Evolutionary conservation across 2,329 filamentous ascomycete genomes (phyloP).

Genomic region (Clarireedia hainanense): DNA sequence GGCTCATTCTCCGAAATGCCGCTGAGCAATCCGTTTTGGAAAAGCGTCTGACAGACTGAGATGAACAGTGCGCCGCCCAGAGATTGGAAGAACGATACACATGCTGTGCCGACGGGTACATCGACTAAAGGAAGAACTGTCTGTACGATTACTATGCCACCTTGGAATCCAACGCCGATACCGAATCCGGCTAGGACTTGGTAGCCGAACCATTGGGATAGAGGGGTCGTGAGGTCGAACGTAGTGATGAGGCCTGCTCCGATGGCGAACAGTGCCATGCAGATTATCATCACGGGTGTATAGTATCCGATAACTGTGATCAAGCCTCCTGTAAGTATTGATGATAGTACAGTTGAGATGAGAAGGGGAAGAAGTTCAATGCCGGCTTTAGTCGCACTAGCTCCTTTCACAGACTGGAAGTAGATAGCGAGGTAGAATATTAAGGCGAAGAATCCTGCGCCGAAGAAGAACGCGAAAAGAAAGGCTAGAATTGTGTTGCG

Average conservation of each 20-base stretch:
- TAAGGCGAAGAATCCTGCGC: slow-evolving; percentile 24
- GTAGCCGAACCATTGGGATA: slow-evolving; percentile 48
- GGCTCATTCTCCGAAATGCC: slow-evolving; percentile 40
- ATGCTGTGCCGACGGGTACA: slow-evolving; percentile 43
- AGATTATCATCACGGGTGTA: slow-evolving; percentile 36
- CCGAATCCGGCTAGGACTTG: slow-evolving; percentile 38
- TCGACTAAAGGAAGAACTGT: slow-evolving; percentile 41
- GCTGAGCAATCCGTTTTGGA: slow-evolving; percentile 53
- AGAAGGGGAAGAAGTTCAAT: slow-evolving; percentile 37
- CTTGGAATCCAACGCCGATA: slow-evolving; percentile 22
- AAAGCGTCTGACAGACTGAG: slow-evolving; percentile 56
- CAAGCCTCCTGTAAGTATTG: slow-evolving; percentile 33
- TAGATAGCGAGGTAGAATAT: slow-evolving; percentile 29
- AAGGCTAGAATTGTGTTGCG: slow-evolving; percentile 18
- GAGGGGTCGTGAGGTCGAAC: slow-evolving; percentile 33
- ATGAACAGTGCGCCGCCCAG: slow-evolving; percentile 60
- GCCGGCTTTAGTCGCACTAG: slow-evolving; percentile 35
- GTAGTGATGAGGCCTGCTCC: slow-evolving; percentile 38
- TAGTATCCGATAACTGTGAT: slow-evolving; percentile 37
- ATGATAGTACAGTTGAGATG: slow-evolving; percentile 35
- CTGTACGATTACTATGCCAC: slow-evolving; percentile 34
- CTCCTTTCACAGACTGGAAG: slow-evolving; percentile 29
- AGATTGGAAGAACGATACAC: slow-evolving; percentile 53
- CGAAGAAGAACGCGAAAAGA: slow-evolving; percentile 20
- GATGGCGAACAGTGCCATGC: slow-evolving; percentile 31